Evolutionary conservation across 1,139 yeast species (phyloP).

Genomic region (Scheffersomyces cryptocercus): DNA sequence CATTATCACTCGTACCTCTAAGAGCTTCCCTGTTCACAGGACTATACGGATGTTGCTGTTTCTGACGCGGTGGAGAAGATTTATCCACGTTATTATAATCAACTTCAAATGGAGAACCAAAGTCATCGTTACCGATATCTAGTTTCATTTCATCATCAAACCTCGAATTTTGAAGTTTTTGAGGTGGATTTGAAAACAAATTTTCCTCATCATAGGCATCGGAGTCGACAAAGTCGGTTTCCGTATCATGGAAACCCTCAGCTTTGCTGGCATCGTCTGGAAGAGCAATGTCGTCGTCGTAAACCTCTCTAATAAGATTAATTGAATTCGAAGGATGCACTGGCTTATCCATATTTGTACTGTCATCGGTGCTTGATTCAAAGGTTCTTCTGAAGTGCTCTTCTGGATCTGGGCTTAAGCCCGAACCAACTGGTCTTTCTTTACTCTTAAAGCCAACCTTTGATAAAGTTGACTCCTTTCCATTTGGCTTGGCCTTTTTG

Average conservation of each 20-base stretch:
- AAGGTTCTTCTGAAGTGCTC: background rate
- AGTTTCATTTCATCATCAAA: slow-evolving; percentile 34
- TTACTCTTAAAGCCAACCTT: background rate
- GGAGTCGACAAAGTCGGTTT: slow-evolving; percentile 1
- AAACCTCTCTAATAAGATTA: slow-evolving; percentile 37
- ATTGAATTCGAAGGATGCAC: slow-evolving; percentile 15
- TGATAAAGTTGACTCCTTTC: background rate
- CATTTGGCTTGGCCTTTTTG: slow-evolving; percentile 2
- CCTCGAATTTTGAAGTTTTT: slow-evolving; percentile 19
- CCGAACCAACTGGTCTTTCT: background rate
- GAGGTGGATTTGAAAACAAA: slow-evolving; percentile 29
- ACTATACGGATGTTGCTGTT: background rate
- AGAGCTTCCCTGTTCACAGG: background rate
- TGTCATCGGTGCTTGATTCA: too few species aligned
- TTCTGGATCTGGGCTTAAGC: background rate
- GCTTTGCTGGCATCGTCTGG: slow-evolving; percentile 6
- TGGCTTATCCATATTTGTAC: too few species aligned
- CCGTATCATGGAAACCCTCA: slow-evolving; percentile 6
- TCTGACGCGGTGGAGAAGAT: background rate
- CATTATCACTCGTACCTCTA: background rate
- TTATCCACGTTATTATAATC: slow-evolving; percentile 14
- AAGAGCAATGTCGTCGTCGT: slow-evolving; percentile 22
- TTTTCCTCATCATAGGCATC: slow-evolving; percentile 26
- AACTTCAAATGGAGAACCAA: slow-evolving; percentile 40
- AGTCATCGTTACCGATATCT: slow-evolving; percentile 9